Conservation (phyloP, 2,329 filamentous ascomycete genomes). For the Colletotrichum tropicicola region DNA sequence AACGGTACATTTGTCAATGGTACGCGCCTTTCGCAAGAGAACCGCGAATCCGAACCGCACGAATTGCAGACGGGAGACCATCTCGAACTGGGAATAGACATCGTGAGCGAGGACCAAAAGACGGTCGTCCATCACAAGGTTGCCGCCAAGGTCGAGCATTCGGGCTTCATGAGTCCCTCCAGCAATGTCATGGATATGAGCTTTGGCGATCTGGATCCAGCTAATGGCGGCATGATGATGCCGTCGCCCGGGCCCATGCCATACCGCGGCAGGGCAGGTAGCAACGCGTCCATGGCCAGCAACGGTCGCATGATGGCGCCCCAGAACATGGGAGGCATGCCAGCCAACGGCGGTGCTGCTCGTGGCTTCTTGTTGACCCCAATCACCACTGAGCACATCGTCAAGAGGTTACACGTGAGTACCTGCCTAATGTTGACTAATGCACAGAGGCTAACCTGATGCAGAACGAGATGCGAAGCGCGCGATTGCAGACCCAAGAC, state of each 20-base stretch:
- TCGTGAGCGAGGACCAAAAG: constrained; percentile 98
- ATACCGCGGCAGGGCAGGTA: constrained; percentile 75
- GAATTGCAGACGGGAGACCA: constrained; percentile 92
- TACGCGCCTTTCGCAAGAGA: constrained; percentile 88
- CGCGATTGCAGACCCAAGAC: constrained; percentile 87
- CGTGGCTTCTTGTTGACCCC: constrained; percentile 79
- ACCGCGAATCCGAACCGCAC: constrained; percentile 94
- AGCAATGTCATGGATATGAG: constrained; percentile 87
- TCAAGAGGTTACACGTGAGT: constrained; percentile 85
- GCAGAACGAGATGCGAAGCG: constrained; percentile 89
- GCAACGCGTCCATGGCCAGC: constrained; percentile 69
- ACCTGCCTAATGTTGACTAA: background rate
- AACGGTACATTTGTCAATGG: constrained; percentile 99
- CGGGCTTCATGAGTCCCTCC: constrained; percentile 79
- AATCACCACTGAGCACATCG: constrained; percentile 92
- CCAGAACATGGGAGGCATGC: constrained; percentile 56
- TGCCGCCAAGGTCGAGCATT: constrained; percentile 94
- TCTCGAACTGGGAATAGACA: constrained; percentile 95
- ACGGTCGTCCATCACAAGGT: constrained; percentile 99
- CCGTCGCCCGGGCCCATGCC: constrained; percentile 74
- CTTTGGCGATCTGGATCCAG: constrained; percentile 89
- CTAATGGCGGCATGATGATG: constrained; percentile 77
- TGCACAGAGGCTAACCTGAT: constrained; percentile 33
- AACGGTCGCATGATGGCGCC: constrained; percentile 69
- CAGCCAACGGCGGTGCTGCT: constrained; percentile 68